These are phyloP conservation scores for Rhodotorula babjevae DNA, from an alignment of 768 basidiomycete species.

Conservation along the genomic window DNA sequence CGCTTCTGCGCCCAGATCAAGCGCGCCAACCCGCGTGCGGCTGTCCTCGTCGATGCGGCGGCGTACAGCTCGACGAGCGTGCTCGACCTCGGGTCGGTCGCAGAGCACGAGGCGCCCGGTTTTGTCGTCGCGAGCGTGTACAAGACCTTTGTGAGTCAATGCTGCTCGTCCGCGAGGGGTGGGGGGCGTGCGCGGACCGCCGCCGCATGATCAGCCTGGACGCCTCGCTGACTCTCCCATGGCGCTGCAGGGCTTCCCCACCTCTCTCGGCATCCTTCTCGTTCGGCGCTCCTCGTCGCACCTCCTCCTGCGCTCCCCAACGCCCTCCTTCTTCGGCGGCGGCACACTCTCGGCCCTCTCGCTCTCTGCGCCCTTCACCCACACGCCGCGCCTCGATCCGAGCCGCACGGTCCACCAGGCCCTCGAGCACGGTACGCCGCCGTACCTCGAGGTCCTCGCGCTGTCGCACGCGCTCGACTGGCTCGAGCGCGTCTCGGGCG, in stretches of 20 bases:
- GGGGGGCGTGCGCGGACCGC: too few species aligned
- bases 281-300: constrained; percentile 33
- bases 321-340: constrained; percentile 40
- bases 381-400: not conserved
- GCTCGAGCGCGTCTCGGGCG: not conserved
- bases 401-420: constrained; percentile 3
- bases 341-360: constrained; percentile 40
- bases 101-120: constrained; percentile 36
- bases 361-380: constrained; percentile 14
- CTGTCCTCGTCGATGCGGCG: constrained; percentile 42
- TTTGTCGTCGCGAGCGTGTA: constrained; percentile 41
- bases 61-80: constrained; percentile 37
- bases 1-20: constrained; percentile 26
- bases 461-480: constrained; percentile 33
- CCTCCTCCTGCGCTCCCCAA: constrained; percentile 6
- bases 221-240: not conserved
- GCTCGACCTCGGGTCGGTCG: constrained; percentile 31
- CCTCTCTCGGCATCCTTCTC: constrained; percentile 41
- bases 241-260: constrained; percentile 39
- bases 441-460: constrained; percentile 40
- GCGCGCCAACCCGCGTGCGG: not conserved
- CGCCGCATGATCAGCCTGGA: accelerated
- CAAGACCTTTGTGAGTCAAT: constrained; percentile 41
- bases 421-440: constrained; percentile 41
- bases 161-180: too few species aligned